phyloP scores from a whole-genome alignment of 768 basidiomycete genomes.

The Candolleomyces eurysporus region DNA sequence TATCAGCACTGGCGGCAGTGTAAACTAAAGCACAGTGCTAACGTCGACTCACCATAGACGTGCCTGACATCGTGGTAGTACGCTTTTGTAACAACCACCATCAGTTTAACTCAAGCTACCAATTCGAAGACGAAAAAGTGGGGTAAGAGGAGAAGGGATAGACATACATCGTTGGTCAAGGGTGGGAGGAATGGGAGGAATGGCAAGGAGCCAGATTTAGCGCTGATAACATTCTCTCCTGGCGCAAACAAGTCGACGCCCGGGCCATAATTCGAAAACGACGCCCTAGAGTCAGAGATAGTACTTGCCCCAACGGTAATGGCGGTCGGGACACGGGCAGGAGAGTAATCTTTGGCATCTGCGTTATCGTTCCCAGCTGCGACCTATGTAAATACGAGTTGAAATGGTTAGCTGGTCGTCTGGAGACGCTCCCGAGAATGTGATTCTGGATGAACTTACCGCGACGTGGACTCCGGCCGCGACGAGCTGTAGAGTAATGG shows the following conservation, averaged over 20 bases:
- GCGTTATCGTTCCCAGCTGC: conserved; percentile 25
- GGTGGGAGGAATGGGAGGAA: conserved; percentile 11
- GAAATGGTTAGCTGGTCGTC: too few relatives aligned
- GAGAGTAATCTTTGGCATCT: conserved; percentile 22
- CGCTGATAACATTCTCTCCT: conserved; percentile 24
- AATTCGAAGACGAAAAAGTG: conserved; percentile 53
- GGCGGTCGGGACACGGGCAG: conserved; percentile 23
- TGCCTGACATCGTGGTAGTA: conserved; percentile 51
- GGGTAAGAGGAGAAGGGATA: conserved; percentile 24
- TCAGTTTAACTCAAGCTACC: too few relatives aligned
- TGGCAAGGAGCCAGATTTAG: conserved; percentile 18
- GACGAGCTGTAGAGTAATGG: conserved; percentile 16
- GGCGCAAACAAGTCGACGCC: conserved; percentile 35
- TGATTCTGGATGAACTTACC: conserved; percentile 4
- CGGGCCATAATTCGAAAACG: conserved; percentile 34
- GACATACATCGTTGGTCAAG: neutral
- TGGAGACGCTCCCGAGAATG: too few relatives aligned
- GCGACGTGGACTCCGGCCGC: conserved; percentile 26
- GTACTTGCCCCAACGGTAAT: conserved; percentile 28
- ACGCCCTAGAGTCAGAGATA: conserved; percentile 26
- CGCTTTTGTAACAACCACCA: too few relatives aligned
- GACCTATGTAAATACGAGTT: too few relatives aligned
- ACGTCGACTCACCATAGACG: conserved; percentile 65
- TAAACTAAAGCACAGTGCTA: neutral
- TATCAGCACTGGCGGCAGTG: neutral